These are phyloP conservation scores for Cryptococcus hybrid DNA, from an alignment of 1,284 basidiomycete species.

Conservation along the genomic window DNA sequence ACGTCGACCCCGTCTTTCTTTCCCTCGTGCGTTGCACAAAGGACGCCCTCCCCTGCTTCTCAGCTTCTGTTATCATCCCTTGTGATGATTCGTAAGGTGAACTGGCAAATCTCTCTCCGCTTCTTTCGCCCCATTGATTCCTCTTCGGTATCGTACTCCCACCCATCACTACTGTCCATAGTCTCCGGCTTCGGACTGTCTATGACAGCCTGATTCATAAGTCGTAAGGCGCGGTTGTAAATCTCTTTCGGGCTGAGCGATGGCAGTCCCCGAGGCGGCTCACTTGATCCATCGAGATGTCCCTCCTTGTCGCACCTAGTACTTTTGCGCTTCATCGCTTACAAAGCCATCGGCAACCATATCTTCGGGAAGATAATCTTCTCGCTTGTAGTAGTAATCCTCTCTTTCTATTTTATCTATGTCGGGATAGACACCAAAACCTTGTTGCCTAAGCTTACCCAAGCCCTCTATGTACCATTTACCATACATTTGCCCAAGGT, in stretches of 20 bases:
- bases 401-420: constrained; percentile 1
- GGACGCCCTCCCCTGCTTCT: no score
- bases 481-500: constrained; percentile 7
- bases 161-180: no score
- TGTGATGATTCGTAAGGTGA: no score
- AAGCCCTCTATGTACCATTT: constrained; percentile 7
- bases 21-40: no score
- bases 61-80: no score
- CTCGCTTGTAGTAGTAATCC: not conserved
- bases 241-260: constrained; percentile 2
- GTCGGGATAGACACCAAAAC: constrained; percentile 1
- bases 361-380: constrained; percentile 5
- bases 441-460: not conserved
- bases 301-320: not conserved
- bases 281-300: constrained; percentile 9
- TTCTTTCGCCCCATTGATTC: no score
- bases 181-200: no score
- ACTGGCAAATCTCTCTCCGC: no score
- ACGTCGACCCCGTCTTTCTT: no score
- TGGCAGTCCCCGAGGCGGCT: constrained; percentile 9
- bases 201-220: no score
- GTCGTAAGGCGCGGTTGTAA: not conserved
- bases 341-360: no score
- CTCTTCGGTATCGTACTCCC: no score
- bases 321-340: not conserved